Base-by-base conservation (phyloP, 208 protist species). In the Wallacemonas collosoma region DNA sequence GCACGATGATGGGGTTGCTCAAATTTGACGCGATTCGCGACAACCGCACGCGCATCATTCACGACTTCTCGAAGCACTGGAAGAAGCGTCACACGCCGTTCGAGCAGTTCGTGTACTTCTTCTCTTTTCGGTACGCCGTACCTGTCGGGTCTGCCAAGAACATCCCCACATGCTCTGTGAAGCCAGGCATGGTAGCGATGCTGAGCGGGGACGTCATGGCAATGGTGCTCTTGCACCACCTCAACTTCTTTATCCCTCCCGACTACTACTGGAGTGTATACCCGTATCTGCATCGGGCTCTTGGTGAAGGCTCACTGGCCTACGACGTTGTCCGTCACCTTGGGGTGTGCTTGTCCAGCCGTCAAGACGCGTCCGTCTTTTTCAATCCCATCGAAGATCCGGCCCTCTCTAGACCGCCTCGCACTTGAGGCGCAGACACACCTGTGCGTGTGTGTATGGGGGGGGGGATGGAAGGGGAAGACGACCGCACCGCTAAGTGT, bases 221-320 rank as follows among this genome's bases (percentile, higher is more conserved):
- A 1, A 79, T 94, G 58, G 63, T 90, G 50, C 77, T 96, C 48
- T 83, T 96, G 11, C 81, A 89, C 70, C 79, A 87, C 44, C 76
- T 94, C 14, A 82, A 80, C 41, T 96, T 95, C 68, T 91, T 94
- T 73, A 87, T 94, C 43, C 92, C 89, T 1, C 86, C 82, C 3
- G 89, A 95, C 75, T 93, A 95, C 66, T 96, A 94, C 79, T 96
- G 92, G 90, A 69, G 75, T 17, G 89, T 94, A 4, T 95, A 91
- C 66, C 86, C 86, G 0, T 95, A 91, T 61, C 80, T 96, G 45
- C 66, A 76, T 1, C 79, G 90, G 54, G 68, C 87, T 2, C 80
- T 93, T 15, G 77, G 83, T 4, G 70, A 80, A 17, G 79, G 75
- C 57, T 77, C 82, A 2, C 40, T 73, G 26, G 53, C 75, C 53